phyloP scores from a whole-genome alignment of 2,329 filamentous ascomycete species.

The Byssochlamys sp. region DNA sequence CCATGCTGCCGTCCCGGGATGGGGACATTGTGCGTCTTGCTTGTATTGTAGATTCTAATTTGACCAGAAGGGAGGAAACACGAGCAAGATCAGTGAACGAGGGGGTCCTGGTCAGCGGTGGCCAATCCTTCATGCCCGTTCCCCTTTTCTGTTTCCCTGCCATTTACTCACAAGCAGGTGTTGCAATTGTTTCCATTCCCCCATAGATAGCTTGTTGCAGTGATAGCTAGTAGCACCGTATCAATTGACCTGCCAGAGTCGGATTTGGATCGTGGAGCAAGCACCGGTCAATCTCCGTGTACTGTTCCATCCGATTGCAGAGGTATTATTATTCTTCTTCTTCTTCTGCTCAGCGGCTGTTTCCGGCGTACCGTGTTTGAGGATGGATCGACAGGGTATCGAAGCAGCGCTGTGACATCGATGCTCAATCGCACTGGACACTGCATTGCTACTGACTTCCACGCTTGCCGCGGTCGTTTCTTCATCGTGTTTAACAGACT shows the following conservation, averaged over 20 bases:
- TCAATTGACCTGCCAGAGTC: background rate
- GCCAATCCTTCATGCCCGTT: background rate
- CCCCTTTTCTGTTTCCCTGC: background rate
- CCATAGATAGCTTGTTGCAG: background rate
- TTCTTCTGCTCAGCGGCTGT: background rate
- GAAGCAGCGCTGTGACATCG: background rate
- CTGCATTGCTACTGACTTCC: background rate
- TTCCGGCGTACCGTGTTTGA: background rate
- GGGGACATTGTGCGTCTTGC: background rate
- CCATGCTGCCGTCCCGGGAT: background rate
- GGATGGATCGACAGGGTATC: background rate
- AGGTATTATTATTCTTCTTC: background rate
- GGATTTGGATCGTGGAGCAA: background rate
- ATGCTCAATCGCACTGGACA: background rate
- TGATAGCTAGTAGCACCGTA: background rate
- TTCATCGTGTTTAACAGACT: background rate
- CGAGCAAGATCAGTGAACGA: background rate
- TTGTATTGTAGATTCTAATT: background rate
- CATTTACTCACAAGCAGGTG: background rate
- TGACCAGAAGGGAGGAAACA: background rate
- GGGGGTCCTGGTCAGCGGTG: background rate
- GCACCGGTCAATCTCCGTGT: background rate
- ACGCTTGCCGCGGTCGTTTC: background rate
- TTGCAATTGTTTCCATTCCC: background rate
- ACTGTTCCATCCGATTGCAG: background rate